Conservation (phyloP, 176 grass and related monocot genomes). For the Thalia dealbata region DNA sequence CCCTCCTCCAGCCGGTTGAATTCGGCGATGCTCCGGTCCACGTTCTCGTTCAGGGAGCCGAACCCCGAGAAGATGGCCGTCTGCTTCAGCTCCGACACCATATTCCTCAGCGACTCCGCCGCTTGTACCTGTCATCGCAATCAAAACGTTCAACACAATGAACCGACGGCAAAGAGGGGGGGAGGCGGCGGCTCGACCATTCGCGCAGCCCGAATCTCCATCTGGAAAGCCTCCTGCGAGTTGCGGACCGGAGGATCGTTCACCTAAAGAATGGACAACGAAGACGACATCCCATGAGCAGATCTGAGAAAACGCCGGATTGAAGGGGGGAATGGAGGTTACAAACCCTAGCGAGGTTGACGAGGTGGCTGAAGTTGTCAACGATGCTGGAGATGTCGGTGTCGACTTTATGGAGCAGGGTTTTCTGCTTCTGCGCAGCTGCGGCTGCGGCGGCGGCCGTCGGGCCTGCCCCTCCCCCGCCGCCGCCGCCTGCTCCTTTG, state of each 20-base stretch:
- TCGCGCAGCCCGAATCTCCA: conserved; percentile 48
- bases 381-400: conserved; percentile 54
- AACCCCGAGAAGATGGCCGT: conserved; percentile 92
- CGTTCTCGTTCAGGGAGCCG: conserved; percentile 76
- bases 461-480: conserved; percentile 38
- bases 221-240: conserved; percentile 50
- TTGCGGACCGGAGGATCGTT: conserved; percentile 75
- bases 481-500: conserved; percentile 13
- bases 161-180: not conserved
- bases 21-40: conserved; percentile 60
- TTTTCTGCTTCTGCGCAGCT: conserved; percentile 72
- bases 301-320: not conserved
- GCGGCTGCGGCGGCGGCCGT: conserved; percentile 44
- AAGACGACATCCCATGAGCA: not conserved
- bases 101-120: conserved; percentile 67
- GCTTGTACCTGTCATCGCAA: conserved; percentile 57
- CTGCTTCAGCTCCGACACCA: conserved; percentile 83
- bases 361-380: conserved; percentile 58
- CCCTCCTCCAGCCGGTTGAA: conserved; percentile 48
- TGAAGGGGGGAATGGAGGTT: not conserved
- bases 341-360: conserved; percentile 61
- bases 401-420: conserved; percentile 64
- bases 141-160: not conserved
- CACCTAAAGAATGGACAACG: conserved; percentile 32
- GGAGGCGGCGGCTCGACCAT: conserved; percentile 11